Percentiles rank a stretch among this genome's conserved stretches.
These are phyloP conservation scores for Datura wrightii DNA, from an alignment of 257 asterid genomes.

Conservation along the genomic window DNA sequence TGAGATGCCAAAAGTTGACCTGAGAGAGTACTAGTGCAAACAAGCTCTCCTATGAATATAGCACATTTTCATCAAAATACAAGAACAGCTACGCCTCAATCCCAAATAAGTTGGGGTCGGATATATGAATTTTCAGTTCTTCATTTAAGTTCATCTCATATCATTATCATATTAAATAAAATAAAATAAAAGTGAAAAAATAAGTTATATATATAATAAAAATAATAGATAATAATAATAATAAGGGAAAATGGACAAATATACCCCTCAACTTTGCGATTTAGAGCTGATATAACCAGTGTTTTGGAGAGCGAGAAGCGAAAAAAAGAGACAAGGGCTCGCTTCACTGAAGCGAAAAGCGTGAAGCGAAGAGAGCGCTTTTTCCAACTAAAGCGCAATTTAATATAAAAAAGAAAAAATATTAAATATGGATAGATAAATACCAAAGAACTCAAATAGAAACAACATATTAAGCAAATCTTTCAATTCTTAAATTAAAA, in stretches of 20 bases:
- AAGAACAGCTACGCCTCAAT: background rate
- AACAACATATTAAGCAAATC: too few relatives aligned
- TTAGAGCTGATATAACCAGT: too few relatives aligned
- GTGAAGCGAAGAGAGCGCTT: too few relatives aligned
- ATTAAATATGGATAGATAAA: too few relatives aligned
- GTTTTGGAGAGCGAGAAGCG: too few relatives aligned
- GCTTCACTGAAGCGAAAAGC: too few relatives aligned
- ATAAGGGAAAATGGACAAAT: background rate
- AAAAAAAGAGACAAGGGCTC: too few relatives aligned
- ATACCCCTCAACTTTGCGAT: too few relatives aligned
- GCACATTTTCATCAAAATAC: background rate
- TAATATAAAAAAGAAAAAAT: too few relatives aligned
- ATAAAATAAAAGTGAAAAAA: background rate
- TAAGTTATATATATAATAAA: background rate
- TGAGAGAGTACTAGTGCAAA: slow-evolving; percentile 5
- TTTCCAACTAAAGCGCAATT: too few relatives aligned
- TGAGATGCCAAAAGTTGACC: slow-evolving; percentile 15
- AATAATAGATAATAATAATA: background rate
- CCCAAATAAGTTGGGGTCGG: background rate
- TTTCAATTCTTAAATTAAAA: too few relatives aligned
- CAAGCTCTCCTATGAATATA: background rate
- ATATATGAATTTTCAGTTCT: background rate
- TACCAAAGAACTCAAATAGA: too few relatives aligned
- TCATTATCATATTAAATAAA: background rate
- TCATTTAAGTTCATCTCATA: background rate